A percentile compares a stretch with the other conserved stretches of the same genome.
Conservation (phyloP, 2,329 filamentous ascomycete species). For the Cladophialophora bantiana region DNA sequence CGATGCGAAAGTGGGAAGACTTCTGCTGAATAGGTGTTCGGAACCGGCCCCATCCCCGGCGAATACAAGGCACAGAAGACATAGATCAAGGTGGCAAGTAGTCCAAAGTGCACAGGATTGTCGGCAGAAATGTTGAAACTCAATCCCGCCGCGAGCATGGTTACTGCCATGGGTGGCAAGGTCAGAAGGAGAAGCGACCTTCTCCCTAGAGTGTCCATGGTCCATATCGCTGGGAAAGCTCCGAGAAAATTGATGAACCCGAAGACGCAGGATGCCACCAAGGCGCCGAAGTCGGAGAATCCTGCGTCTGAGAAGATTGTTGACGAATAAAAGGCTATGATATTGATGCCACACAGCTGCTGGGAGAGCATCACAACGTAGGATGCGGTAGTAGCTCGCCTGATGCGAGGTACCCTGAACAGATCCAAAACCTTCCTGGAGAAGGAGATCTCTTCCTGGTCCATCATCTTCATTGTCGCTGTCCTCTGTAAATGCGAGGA, state of each 20-base stretch:
- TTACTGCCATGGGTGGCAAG: slow-evolving; percentile 62
- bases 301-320: slow-evolving; percentile 62
- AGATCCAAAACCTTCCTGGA: slow-evolving; percentile 45
- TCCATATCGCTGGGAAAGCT: slow-evolving; percentile 67
- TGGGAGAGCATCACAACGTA: slow-evolving; percentile 46
- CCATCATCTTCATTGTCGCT: slow-evolving; percentile 41
- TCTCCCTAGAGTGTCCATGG: slow-evolving; percentile 67
- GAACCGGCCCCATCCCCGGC: slow-evolving; percentile 61
- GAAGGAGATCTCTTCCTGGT: slow-evolving; percentile 19
- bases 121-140: slow-evolving; percentile 49
- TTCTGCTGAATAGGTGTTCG: slow-evolving; percentile 62
- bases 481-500: slow-evolving; percentile 61
- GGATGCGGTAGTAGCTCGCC: slow-evolving; percentile 43
- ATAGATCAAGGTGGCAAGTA: slow-evolving; percentile 40
- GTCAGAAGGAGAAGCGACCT: slow-evolving; percentile 64
- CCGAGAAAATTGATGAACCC: slow-evolving; percentile 71
- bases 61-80: slow-evolving; percentile 42
- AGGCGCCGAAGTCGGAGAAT: slow-evolving; percentile 55
- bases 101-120: slow-evolving; percentile 36
- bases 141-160: slow-evolving; percentile 51
- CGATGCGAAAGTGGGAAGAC: slow-evolving; percentile 64
- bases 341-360: slow-evolving; percentile 62
- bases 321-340: slow-evolving; percentile 75
- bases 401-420: slow-evolving; percentile 45
- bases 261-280: slow-evolving; percentile 65